Percentiles rank a stretch among this genome's conserved stretches.
Evolutionary conservation across 495 filamentous ascomycete species (phyloP).

Genomic region (Barbatosphaeria neglecta): DNA sequence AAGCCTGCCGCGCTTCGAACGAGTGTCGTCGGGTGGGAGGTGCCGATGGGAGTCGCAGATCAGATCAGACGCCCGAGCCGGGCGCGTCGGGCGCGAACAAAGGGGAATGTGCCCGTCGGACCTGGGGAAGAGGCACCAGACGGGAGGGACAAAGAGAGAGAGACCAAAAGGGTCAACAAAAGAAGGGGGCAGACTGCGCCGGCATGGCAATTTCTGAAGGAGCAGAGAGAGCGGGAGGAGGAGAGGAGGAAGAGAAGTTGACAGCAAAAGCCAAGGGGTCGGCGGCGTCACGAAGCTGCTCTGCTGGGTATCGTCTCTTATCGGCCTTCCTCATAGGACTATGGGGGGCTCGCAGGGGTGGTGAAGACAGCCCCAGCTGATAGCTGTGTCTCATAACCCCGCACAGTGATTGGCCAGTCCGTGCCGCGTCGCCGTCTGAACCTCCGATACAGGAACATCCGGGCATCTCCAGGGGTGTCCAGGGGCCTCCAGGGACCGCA

Average conservation of each 20-base stretch:
- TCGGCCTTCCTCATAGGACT: no score
- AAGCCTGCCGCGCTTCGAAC: not conserved
- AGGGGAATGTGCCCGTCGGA: no score
- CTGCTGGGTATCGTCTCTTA: no score
- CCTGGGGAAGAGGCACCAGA: not conserved
- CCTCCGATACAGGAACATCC: not conserved
- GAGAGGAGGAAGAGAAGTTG: not conserved
- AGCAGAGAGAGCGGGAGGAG: not conserved
- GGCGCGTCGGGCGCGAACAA: no score
- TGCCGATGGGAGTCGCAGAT: no score
- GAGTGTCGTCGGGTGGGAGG: not conserved
- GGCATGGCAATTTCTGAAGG: not conserved
- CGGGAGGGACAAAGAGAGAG: not conserved
- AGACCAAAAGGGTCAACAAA: not conserved
- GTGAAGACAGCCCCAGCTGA: not conserved
- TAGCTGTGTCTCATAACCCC: not conserved
- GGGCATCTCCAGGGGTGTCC: no score
- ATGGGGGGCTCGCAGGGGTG: no score
- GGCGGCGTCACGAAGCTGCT: no score
- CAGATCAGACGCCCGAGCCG: not conserved
- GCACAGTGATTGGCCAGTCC: not conserved
- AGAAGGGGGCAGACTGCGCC: not conserved
- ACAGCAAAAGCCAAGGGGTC: not conserved
- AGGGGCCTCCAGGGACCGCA: no score
- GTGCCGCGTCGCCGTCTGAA: not conserved